Percentiles rank a stretch among this genome's conserved stretches.
Evolutionary conservation across 2,329 filamentous ascomycete species (phyloP).

Genomic region (Sordariomycetes sp.): DNA sequence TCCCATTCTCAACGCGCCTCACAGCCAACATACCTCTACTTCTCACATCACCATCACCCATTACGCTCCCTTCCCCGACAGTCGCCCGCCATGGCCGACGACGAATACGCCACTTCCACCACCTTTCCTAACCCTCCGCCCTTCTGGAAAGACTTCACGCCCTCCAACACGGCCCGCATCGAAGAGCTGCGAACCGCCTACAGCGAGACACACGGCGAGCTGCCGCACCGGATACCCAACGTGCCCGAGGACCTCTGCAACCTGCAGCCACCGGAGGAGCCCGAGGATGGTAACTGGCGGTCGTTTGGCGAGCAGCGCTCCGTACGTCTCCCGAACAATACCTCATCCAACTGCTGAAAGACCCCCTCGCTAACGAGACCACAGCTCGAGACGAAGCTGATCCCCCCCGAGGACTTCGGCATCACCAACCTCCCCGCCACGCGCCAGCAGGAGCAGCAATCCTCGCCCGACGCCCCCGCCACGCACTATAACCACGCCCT

Average conservation of each 20-base stretch:
- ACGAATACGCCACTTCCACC: slow-evolving; percentile 33
- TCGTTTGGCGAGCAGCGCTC: slow-evolving; percentile 63
- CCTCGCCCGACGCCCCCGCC: slow-evolving; percentile 31
- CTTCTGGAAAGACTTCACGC: slow-evolving; percentile 84
- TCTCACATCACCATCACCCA: neutral
- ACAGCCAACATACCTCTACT: neutral
- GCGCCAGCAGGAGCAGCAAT: slow-evolving; percentile 47
- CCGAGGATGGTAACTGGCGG: slow-evolving; percentile 59
- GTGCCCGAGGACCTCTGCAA: slow-evolving; percentile 65
- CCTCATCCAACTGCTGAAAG: neutral
- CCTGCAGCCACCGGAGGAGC: slow-evolving; percentile 74
- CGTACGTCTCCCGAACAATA: too few species aligned
- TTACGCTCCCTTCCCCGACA: neutral
- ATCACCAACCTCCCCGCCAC: slow-evolving; percentile 55
- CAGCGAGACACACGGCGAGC: slow-evolving; percentile 14
- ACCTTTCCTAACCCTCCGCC: slow-evolving; percentile 80
- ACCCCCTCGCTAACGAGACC: slow-evolving; percentile 1
- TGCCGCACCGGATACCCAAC: slow-evolving; percentile 25
- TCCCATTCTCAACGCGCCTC: neutral
- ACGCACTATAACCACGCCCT: slow-evolving; percentile 54
- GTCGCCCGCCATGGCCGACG: slow-evolving; percentile 44
- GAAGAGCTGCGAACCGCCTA: slow-evolving; percentile 30
- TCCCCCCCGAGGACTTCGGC: slow-evolving; percentile 58
- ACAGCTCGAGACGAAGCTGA: slow-evolving; percentile 51
- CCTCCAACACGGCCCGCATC: slow-evolving; percentile 57